phyloP scores from a whole-genome alignment of 768 basidiomycete species.

The Rossbeevera mucosa region DNA sequence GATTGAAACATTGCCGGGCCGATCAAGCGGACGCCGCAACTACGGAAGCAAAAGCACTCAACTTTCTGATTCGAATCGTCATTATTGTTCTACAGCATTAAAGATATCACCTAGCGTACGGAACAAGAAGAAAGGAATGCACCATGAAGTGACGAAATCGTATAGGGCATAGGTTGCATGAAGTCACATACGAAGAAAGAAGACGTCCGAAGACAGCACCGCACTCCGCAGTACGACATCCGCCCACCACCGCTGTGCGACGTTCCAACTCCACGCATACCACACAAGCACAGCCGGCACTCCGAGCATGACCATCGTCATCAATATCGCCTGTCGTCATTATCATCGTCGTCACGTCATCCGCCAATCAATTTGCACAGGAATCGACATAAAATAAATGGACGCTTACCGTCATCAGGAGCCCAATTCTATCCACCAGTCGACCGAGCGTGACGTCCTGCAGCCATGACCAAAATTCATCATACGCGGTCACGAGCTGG shows the following conservation, averaged over 20 bases:
- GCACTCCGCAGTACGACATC: neutral
- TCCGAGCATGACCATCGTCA: slow-evolving; percentile 15
- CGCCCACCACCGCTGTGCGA: slow-evolving; percentile 10
- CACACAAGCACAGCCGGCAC: slow-evolving; percentile 18
- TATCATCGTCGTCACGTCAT: neutral
- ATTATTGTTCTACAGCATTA: too few relatives aligned
- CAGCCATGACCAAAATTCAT: slow-evolving; percentile 9
- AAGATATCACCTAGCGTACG: neutral
- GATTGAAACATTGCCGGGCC: too few relatives aligned
- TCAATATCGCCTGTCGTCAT: slow-evolving; percentile 15
- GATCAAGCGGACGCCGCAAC: neutral
- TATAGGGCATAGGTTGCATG: slow-evolving; percentile 5
- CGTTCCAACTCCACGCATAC: slow-evolving; percentile 9
- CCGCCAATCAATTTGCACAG: neutral
- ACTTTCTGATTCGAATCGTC: too few relatives aligned
- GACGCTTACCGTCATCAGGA: slow-evolving; percentile 11
- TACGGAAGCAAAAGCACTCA: too few relatives aligned
- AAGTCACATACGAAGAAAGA: neutral
- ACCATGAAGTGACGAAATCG: slow-evolving; percentile 1
- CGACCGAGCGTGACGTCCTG: slow-evolving; percentile 27
- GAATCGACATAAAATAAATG: neutral
- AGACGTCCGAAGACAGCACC: neutral
- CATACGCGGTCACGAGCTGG: slow-evolving; percentile 18
- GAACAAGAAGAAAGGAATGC: neutral
- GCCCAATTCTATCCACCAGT: slow-evolving; percentile 19